Percentiles rank a stretch among this genome's conserved stretches.
Evolutionary conservation across 306 rosid species (phyloP).

Genomic region (Rosa lucieae): DNA sequence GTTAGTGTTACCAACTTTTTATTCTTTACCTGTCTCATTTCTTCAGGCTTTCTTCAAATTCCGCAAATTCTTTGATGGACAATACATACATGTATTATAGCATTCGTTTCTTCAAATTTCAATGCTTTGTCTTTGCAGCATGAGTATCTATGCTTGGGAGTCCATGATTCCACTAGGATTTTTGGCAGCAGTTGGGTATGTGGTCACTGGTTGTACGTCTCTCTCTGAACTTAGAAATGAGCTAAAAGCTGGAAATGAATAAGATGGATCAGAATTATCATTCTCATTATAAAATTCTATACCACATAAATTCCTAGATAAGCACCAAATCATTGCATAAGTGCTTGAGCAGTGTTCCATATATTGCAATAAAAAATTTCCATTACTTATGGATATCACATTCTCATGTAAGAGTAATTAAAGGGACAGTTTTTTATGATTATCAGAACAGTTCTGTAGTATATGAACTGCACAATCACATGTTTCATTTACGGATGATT

Average conservation of each 20-base stretch:
- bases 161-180: constrained; percentile 80
- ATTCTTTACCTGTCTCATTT: background rate
- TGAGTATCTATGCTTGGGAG: constrained; percentile 69
- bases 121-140: constrained; percentile 36
- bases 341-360: background rate
- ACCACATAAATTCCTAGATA: background rate
- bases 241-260: background rate
- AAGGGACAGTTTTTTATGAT: background rate
- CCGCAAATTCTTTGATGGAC: background rate
- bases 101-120: background rate
- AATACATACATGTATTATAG: background rate
- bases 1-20: constrained; percentile 22
- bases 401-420: too few species aligned
- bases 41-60: constrained; percentile 6
- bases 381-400: too few species aligned
- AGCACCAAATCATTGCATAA: background rate
- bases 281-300: background rate
- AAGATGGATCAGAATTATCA: background rate
- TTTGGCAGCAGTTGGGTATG: constrained; percentile 74
- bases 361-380: too few species aligned
- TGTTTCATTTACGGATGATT: background rate
- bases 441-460: background rate
- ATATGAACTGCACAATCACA: constrained; percentile 5
- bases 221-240: background rate
- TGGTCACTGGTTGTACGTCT: constrained; percentile 30